Conservation (phyloP, 2,329 filamentous ascomycete genomes). For the Pestalotiopsis sp. region DNA sequence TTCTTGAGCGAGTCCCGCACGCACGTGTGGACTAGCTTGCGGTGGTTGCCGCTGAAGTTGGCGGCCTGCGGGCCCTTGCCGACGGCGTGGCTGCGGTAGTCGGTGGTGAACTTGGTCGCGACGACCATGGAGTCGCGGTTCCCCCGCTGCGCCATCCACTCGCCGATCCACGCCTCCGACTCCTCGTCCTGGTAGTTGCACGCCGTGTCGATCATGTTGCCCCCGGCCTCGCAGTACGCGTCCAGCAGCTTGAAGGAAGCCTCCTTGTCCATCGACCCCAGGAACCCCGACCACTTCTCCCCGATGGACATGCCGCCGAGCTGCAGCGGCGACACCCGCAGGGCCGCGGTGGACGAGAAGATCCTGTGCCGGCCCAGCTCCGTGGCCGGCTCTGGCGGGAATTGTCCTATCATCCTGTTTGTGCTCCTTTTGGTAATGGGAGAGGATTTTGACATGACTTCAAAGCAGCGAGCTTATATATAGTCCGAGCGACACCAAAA, state of each 20-base stretch:
- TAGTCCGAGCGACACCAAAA: no score
- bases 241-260: constrained; percentile 56
- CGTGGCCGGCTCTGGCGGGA: constrained; percentile 10
- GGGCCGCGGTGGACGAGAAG: constrained; percentile 41
- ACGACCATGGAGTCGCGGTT: constrained; percentile 49
- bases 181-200: constrained; percentile 51
- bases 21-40: constrained; percentile 37
- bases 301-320: constrained; percentile 15
- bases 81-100: constrained; percentile 33
- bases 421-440: no score
- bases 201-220: constrained; percentile 63
- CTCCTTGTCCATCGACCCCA: constrained; percentile 38
- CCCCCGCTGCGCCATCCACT: constrained; percentile 45
- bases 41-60: constrained; percentile 41
- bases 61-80: constrained; percentile 29
- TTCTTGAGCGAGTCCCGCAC: constrained; percentile 41
- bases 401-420: neutral
- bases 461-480: no score
- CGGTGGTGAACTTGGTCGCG: constrained; percentile 47
- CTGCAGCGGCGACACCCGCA: constrained; percentile 39
- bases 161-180: constrained; percentile 51
- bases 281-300: neutral
- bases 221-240: constrained; percentile 51
- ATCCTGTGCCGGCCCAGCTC: constrained; percentile 42
- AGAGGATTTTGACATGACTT: no score